These are phyloP conservation scores for Ceratobasidium sp. DNA, from an alignment of 1,284 basidiomycete species.

Conservation along the genomic window DNA sequence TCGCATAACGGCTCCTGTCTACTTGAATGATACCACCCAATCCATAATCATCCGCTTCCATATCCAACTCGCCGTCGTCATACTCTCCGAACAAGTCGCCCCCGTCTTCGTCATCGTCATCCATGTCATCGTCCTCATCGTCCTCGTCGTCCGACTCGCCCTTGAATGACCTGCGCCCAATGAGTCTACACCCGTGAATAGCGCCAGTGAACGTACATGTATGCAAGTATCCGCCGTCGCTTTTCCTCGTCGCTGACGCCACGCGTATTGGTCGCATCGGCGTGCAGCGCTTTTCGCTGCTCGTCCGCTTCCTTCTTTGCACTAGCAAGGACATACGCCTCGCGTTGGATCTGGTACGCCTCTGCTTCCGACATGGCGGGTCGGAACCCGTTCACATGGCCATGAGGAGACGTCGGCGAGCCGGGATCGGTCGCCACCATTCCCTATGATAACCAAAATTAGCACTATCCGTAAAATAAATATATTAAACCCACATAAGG, in stretches of 20 bases:
- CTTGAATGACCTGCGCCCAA: constrained; percentile 2
- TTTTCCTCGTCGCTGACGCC: constrained; percentile 33
- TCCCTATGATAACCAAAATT: neutral
- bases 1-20: constrained; percentile 30
- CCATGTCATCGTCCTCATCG: constrained; percentile 7
- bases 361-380: constrained; percentile 31
- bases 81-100: constrained; percentile 25
- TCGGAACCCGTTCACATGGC: neutral
- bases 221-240: constrained; percentile 14
- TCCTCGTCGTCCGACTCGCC: constrained; percentile 29
- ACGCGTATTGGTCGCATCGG: constrained; percentile 29
- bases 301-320: constrained; percentile 18
- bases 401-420: constrained; percentile 6
- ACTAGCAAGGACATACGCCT: constrained; percentile 16
- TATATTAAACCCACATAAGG: constrained; percentile 20
- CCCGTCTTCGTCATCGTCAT: constrained; percentile 31
- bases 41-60: constrained; percentile 31
- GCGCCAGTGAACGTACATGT: constrained; percentile 4
- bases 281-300: constrained; percentile 1
- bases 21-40: constrained; percentile 33
- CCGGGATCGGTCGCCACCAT: constrained; percentile 19
- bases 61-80: constrained; percentile 2
- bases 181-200: neutral
- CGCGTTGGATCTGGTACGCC: constrained; percentile 25
- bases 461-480: neutral